Conservation (phyloP, 164 flowering plant genomes). For the Macadamia integrifolia region DNA sequence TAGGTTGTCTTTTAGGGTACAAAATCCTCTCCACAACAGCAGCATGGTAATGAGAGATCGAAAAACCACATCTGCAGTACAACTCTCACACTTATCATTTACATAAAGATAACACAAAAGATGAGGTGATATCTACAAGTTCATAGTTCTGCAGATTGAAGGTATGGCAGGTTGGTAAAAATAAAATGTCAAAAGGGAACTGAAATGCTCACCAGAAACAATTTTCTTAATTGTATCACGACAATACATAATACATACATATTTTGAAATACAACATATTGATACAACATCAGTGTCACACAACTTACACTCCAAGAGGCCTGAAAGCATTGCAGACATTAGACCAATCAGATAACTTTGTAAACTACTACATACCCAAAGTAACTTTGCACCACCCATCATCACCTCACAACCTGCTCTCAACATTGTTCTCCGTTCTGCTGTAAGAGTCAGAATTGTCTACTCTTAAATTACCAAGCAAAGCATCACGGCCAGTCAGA, state of each 20-base stretch:
- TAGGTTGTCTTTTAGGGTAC: background rate
- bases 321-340: no score
- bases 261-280: no score
- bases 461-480: constrained; percentile 65
- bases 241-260: no score
- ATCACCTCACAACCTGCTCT: constrained; percentile 23
- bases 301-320: background rate
- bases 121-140: no score
- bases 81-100: background rate
- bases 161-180: no score
- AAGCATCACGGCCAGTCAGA: constrained; percentile 73
- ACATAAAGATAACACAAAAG: background rate
- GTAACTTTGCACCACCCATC: constrained; percentile 7
- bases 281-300: no score
- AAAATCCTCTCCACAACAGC: background rate
- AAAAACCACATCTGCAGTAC: background rate
- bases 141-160: no score
- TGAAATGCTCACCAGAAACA: no score
- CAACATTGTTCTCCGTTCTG: constrained; percentile 15
- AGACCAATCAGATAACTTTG: no score
- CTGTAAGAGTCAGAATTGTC: constrained; percentile 19
- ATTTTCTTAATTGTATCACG: no score
- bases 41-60: background rate
- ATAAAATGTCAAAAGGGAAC: no score
- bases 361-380: background rate